Evolutionary conservation across 495 filamentous ascomycete genomes (phyloP), one percentile per base, ranked within the genome.

Genomic region (Sordaria brevicollis): DNA sequence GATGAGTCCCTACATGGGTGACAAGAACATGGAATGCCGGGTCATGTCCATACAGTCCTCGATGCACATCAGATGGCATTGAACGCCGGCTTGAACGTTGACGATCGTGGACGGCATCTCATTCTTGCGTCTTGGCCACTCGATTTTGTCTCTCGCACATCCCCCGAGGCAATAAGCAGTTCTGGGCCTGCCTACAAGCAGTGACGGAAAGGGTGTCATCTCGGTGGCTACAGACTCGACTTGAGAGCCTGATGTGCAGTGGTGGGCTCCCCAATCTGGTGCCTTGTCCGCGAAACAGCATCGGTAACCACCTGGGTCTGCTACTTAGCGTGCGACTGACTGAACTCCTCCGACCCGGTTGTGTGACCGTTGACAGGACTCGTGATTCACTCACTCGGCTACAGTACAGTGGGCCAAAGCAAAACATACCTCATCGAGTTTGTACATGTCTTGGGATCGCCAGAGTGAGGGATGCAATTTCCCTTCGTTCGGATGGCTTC

Each of bases 241-340:
- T 62, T 25, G 49, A 62, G 25, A 31, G 29, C 39, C 31, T 65
- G 25, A 67, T 35, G 65, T 69, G 68, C 43, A 34, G 41, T 37
- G 49, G 25, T 62, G 49, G 49, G 49, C 37, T 33, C 38, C 67
- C 70, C 54, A 66, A 74, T 70, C 37, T 68, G 71, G 73, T 57
- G 31, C 43, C 54, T 15, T 69, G 68, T 49, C 73, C 68, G 66
- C 66, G 57, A 67, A 68, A 74, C 65, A 67, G 62, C 33, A 66
- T 68, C 34, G 25, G 49, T 31, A 62, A 62, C 49, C 33, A 62
- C 25, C 49, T 62, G 6, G 25, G 49, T 62, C 25, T 31, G 49
- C 49, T 62, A 62, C 49, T 13, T 62, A 62, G 49, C 25, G 49
- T 62, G 11, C 49, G 49, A 62, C 49, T 62, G 49, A 62, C 25